These are phyloP conservation scores for Colletotrichum nymphaeae DNA, from an alignment of 2,329 filamentous ascomycete genomes.

Conservation along the genomic window DNA sequence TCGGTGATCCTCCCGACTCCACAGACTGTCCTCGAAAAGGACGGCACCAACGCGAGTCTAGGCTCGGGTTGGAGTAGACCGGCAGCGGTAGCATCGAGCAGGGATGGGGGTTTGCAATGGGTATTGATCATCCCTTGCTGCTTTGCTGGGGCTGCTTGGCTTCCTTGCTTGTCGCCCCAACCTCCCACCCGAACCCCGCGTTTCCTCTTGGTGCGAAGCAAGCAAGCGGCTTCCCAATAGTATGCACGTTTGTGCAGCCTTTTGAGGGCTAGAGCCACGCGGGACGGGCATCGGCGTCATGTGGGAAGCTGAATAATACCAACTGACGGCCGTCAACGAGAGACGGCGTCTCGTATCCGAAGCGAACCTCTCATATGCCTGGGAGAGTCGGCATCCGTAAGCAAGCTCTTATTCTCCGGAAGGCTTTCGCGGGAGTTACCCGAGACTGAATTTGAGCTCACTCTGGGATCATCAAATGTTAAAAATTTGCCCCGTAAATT, in stretches of 20 bases:
- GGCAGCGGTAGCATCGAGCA: constrained; percentile 1
- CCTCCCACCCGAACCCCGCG: constrained; percentile 26
- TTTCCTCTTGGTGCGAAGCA: constrained; percentile 8
- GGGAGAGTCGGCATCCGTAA: neutral
- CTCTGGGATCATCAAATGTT: neutral
- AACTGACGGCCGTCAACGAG: neutral
- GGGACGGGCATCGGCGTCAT: neutral
- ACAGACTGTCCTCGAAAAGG: constrained; percentile 1
- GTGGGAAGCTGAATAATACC: constrained; percentile 4
- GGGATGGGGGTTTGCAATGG: constrained; percentile 3
- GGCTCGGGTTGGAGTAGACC: constrained; percentile 2
- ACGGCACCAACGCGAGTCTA: constrained; percentile 10
- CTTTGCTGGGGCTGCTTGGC: neutral
- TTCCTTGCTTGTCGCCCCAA: neutral
- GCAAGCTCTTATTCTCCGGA: neutral
- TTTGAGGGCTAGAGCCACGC: constrained; percentile 1
- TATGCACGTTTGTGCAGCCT: neutral
- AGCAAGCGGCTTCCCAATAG: constrained; percentile 4
- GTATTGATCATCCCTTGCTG: constrained; percentile 10
- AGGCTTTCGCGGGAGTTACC: neutral
- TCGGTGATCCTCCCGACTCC: constrained; percentile 30
- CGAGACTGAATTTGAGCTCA: neutral
- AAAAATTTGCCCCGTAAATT: neutral
- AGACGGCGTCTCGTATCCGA: neutral
- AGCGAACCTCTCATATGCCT: neutral